These are phyloP conservation scores for Trichosporon faecale DNA, from an alignment of 1,284 basidiomycete species.

Conservation along the genomic window DNA sequence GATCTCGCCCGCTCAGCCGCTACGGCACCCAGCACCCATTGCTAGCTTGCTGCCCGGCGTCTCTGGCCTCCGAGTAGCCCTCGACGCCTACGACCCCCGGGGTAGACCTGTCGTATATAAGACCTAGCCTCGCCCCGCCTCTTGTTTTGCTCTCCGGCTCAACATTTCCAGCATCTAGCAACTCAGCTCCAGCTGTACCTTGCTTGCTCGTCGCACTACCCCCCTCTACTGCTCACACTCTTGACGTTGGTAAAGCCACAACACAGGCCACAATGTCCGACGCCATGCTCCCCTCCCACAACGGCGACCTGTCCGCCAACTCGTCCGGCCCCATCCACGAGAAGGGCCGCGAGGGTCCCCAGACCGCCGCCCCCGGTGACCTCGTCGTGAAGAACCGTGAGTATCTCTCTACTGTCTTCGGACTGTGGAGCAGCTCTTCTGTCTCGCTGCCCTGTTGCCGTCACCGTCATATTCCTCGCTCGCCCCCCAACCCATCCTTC, in stretches of 20 bases:
- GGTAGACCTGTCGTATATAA: neutral
- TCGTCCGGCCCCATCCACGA: slow-evolving; percentile 9
- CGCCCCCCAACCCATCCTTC: too few species aligned
- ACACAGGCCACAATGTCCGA: slow-evolving; percentile 14
- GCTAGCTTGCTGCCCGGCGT: neutral
- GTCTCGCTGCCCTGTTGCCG: neutral
- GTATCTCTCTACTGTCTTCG: neutral
- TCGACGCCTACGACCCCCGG: neutral
- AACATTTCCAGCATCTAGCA: neutral
- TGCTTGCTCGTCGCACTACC: neutral
- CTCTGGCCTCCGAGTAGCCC: neutral
- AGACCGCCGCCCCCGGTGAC: slow-evolving; percentile 12
- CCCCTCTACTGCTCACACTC: neutral
- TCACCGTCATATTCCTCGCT: neutral
- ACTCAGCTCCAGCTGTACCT: neutral
- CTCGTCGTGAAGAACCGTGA: slow-evolving; percentile 22
- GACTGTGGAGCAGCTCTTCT: too few species aligned
- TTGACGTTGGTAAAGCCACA: neutral
- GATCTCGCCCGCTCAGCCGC: neutral
- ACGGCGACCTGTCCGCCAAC: slow-evolving; percentile 11
- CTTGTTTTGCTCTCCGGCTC: neutral
- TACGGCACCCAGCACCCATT: too few species aligned
- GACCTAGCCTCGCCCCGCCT: neutral
- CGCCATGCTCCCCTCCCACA: slow-evolving; percentile 16
- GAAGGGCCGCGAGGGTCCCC: neutral